Evolutionary conservation across 176 grass and related monocot genomes (phyloP).

Genomic region (Oryza meridionalis): DNA sequence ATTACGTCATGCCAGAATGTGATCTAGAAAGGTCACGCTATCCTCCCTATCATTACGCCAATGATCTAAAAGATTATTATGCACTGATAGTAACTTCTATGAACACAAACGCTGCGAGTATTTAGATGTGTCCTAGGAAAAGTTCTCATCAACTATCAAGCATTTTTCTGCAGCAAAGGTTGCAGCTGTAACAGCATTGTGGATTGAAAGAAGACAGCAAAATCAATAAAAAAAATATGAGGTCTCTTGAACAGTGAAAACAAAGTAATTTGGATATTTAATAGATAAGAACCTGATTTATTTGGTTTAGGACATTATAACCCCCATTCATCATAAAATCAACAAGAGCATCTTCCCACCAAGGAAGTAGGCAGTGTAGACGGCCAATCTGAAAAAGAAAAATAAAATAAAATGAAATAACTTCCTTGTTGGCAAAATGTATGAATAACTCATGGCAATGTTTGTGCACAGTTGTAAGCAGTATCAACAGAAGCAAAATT

Average conservation of each 20-base stretch:
- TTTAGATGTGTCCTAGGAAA: neutral
- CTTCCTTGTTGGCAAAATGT: neutral
- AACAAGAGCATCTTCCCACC: conserved; percentile 95
- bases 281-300: conserved; percentile 68
- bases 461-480: conserved; percentile 21
- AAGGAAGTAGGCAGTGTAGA: conserved; percentile 84
- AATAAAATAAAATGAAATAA: neutral
- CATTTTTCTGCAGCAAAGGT: no score
- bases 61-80: neutral
- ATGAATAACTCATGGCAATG: neutral
- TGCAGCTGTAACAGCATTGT: neutral
- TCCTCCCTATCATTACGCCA: neutral
- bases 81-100: neutral
- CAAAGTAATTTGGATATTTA: conserved; percentile 1
- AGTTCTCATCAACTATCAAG: neutral
- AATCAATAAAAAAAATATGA: conserved; percentile 2
- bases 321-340: conserved; percentile 92
- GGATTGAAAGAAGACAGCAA: neutral
- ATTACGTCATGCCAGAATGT: neutral
- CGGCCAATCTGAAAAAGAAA: conserved; percentile 69
- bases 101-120: neutral
- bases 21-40: neutral
- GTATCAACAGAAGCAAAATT: conserved; percentile 1
- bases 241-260: neutral
- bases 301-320: conserved; percentile 81